Evolutionary conservation across 495 filamentous ascomycete species (phyloP), one percentile per base, ranked within the genome.

Genomic region (Arthonia radiata): DNA sequence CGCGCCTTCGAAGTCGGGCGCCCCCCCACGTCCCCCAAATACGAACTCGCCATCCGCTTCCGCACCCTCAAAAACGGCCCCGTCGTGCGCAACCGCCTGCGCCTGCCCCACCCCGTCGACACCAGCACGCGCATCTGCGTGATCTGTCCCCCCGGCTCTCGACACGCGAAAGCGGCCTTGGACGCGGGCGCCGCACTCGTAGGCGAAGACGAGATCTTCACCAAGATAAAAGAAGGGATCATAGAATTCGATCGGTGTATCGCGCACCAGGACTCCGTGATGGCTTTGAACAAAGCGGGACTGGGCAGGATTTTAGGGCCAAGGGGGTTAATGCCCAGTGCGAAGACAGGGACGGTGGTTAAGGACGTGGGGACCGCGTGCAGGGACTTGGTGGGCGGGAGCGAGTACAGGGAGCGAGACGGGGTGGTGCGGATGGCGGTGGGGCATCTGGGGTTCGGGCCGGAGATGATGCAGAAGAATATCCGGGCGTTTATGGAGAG

Each of bases 211-310:
- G 66, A 68, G 11, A 53, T 97, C 12, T 90, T 94, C 36, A 68
- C 81, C 16, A 54, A 61, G 14, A 67, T 92, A 36, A 74, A 73
- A 36, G 61, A 57, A 12, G 71, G 70, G 17, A 51, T 54, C 24
- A 71, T 93, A 18, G 62, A 78, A 4, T 97, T 94, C 42, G 89
- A 93, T 42, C 62, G 77, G 27, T 73, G 78, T 35, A 68, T 97
- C 31, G 81, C 73, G 45, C 83, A 94, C 41, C 58, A 57, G 13
- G 74, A 83, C 32, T 76, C 67, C 40, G 50, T 79, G 36, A 48
- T 52, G 13, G 62, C 64, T 15, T 52, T 92, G 35, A 73, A 72
- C 44, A 79, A 80, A 50, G 71, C 76, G 15, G 59, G 54, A 2
- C 42, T 97, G 31, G 82, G 70, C 27, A 61, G 70, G 38, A 62